These are phyloP conservation scores for Pyrenophora teres DNA, from an alignment of 2,329 filamentous ascomycete genomes.

Conservation along the genomic window DNA sequence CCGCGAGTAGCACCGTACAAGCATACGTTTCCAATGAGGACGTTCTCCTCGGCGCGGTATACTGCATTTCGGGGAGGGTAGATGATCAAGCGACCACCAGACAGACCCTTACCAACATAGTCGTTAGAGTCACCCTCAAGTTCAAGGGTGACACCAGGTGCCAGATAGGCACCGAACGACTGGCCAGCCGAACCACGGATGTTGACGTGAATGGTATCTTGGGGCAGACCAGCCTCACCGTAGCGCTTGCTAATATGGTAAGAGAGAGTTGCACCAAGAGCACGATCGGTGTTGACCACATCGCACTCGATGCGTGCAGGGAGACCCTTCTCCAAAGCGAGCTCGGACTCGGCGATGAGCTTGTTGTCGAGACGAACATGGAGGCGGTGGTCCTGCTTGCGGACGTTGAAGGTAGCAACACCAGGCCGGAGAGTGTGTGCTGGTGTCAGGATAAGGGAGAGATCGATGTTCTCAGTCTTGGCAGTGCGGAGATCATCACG, in stretches of 20 bases:
- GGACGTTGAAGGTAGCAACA: conserved; percentile 95
- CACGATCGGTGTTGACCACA: conserved; percentile 94
- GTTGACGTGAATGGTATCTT: conserved; percentile 94
- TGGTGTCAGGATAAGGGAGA: conserved; percentile 89
- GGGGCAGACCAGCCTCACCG: conserved; percentile 83
- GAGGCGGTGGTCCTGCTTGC: conserved; percentile 94
- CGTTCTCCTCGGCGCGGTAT: conserved; percentile 95
- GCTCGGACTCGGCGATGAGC: conserved; percentile 91
- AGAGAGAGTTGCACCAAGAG: conserved; percentile 88
- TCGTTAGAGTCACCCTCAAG: conserved; percentile 96
- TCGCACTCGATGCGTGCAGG: conserved; percentile 94
- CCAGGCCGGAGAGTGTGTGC: conserved; percentile 94
- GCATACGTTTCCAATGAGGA: conserved; percentile 91
- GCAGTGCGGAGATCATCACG: conserved; percentile 84
- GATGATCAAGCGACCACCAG: conserved; percentile 88
- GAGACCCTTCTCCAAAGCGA: conserved; percentile 91
- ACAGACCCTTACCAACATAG: conserved; percentile 95
- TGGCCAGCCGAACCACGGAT: conserved; percentile 96
- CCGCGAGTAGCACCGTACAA: conserved; percentile 91
- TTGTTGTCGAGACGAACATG: conserved; percentile 96
- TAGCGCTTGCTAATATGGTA: conserved; percentile 95
- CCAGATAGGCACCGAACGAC: conserved; percentile 93
- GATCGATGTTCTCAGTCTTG: conserved; percentile 91
- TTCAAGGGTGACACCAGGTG: conserved; percentile 90
- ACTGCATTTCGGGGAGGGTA: conserved; percentile 89